Conservation (phyloP, 805 yeast genomes). For the Lachancea fermentati region DNA sequence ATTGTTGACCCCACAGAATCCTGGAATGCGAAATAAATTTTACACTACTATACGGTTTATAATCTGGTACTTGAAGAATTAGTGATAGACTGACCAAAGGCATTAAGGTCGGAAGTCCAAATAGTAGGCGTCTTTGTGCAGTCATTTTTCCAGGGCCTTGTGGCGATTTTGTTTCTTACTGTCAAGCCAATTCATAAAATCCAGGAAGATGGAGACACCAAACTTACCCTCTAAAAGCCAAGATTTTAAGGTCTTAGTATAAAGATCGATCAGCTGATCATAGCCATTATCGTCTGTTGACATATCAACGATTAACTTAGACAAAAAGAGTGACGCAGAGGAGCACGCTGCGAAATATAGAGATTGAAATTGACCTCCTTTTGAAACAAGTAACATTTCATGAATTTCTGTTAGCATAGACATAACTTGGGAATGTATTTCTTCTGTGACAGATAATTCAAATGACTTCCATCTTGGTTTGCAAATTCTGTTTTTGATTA, state of each 20-base stretch:
- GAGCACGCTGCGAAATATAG: slow-evolving; percentile 56
- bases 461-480: slow-evolving; percentile 37
- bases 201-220: slow-evolving; percentile 52
- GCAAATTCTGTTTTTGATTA: slow-evolving; percentile 55
- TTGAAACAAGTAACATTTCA: slow-evolving; percentile 30
- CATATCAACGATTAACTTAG: slow-evolving; percentile 47
- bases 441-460: slow-evolving; percentile 10
- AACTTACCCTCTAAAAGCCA: slow-evolving; percentile 47
- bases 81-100: too few relatives aligned
- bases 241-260: slow-evolving; percentile 46
- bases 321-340: slow-evolving; percentile 42
- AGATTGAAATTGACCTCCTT: slow-evolving; percentile 35
- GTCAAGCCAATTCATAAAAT: slow-evolving; percentile 73
- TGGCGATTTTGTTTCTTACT: slow-evolving; percentile 36
- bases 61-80: too few relatives aligned
- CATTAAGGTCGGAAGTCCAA: background rate
- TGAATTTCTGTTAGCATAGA: slow-evolving; percentile 36
- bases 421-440: slow-evolving; percentile 11
- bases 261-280: slow-evolving; percentile 48
- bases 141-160: too few relatives aligned
- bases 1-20: too few relatives aligned
- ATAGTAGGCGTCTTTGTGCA: too few relatives aligned
- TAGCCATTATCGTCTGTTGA: slow-evolving; percentile 30
- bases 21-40: too few relatives aligned
- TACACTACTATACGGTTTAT: too few relatives aligned